Evolutionary conservation across 1,139 yeast genomes (phyloP).

Genomic region (Trichomonascaceae sp.): DNA sequence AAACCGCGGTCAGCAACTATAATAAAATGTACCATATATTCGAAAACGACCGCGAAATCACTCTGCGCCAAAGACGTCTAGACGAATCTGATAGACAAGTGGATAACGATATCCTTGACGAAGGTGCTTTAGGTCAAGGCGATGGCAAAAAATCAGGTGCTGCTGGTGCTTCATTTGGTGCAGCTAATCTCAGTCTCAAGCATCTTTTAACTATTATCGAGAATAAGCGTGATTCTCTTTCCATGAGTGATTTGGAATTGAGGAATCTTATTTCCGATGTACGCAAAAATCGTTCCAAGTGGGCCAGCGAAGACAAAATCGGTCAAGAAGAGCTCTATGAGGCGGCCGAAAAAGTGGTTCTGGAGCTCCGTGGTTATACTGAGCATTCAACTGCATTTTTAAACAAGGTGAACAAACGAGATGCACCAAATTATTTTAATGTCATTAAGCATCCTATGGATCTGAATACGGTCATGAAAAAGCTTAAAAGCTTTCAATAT

Average conservation of each 20-base stretch:
- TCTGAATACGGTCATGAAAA: slow-evolving; percentile 86
- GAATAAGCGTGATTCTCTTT: slow-evolving; percentile 63
- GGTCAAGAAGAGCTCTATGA: slow-evolving; percentile 98
- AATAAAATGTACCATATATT: slow-evolving; percentile 64
- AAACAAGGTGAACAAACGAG: slow-evolving; percentile 90
- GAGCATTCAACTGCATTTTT: slow-evolving; percentile 96
- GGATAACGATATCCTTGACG: slow-evolving; percentile 35
- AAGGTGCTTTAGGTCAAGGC: slow-evolving; percentile 17
- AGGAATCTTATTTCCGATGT: slow-evolving; percentile 86
- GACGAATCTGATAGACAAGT: slow-evolving; percentile 75
- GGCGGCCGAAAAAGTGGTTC: slow-evolving; percentile 91
- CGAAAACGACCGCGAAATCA: slow-evolving; percentile 75
- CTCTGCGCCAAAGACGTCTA: slow-evolving; percentile 67
- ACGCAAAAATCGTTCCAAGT: slow-evolving; percentile 88
- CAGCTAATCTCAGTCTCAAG: slow-evolving; percentile 75
- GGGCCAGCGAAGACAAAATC: slow-evolving; percentile 91
- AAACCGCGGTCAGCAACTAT: slow-evolving; percentile 32
- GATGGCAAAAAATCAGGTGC: slow-evolving; percentile 11
- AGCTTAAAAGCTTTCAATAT: slow-evolving; percentile 74
- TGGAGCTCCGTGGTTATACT: slow-evolving; percentile 84
- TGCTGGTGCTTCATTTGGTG: slow-evolving; percentile 55
- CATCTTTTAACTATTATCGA: slow-evolving; percentile 77
- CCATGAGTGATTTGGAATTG: slow-evolving; percentile 77
- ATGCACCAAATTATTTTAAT: slow-evolving; percentile 92
- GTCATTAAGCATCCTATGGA: slow-evolving; percentile 96